Evolutionary conservation across 2,329 filamentous ascomycete species (phyloP).

Genomic region (Pleomassaria siparia): DNA sequence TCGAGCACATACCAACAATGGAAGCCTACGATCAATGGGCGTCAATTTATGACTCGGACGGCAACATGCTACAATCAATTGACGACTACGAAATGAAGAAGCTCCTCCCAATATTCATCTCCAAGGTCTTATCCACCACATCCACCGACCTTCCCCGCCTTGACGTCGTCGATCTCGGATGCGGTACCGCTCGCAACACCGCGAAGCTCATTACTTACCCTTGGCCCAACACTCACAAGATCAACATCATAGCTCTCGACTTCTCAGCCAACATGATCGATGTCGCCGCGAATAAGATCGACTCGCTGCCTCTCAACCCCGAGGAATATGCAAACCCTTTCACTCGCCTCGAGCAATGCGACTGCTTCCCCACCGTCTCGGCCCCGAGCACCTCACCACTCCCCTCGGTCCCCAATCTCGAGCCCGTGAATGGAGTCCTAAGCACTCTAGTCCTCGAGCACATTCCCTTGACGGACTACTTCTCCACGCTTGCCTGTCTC

Average conservation of each 20-base stretch:
- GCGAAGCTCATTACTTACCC: constrained; percentile 49
- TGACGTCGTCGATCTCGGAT: constrained; percentile 63
- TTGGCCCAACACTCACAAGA: constrained; percentile 20
- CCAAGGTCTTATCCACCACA: constrained; percentile 19
- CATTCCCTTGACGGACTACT: constrained; percentile 55
- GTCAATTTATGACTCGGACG: constrained; percentile 64
- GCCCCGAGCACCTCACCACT: constrained; percentile 21
- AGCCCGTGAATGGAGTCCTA: constrained; percentile 51
- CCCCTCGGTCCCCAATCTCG: constrained; percentile 16
- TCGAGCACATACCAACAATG: constrained; percentile 42
- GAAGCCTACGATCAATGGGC: constrained; percentile 56
- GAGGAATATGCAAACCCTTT: background rate
- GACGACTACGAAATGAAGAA: constrained; percentile 59
- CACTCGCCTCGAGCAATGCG: constrained; percentile 24
- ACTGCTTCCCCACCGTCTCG: constrained; percentile 32
- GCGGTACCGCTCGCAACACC: constrained; percentile 67
- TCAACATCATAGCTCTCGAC: constrained; percentile 57
- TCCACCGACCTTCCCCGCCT: constrained; percentile 19
- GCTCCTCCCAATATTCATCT: constrained; percentile 54
- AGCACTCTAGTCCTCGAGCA: constrained; percentile 68
- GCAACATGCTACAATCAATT: constrained; percentile 66
- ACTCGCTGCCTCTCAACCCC: background rate
- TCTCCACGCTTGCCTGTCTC: constrained; percentile 50
- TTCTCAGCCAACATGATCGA: constrained; percentile 60
- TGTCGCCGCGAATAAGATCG: constrained; percentile 49